Base-by-base conservation (phyloP, 768 basidiomycete species). In the Fibroporia radiculosa region DNA sequence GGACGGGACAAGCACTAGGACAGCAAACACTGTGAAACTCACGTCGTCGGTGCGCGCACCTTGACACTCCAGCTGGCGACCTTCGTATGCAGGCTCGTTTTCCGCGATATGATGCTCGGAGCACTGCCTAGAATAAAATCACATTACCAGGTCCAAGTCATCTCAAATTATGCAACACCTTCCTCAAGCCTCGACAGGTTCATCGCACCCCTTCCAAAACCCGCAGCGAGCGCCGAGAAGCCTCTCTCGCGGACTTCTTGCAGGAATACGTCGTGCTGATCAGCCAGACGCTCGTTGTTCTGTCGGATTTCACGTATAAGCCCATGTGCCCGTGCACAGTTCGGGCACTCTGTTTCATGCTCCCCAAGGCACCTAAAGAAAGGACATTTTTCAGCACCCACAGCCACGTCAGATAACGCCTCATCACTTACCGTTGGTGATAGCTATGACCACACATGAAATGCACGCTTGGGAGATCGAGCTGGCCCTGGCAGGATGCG, bases 381-480 rank as follows among this genome's bases (percentile, higher is more conserved):
- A n/a, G 22, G 42, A 33, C 4, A 41, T 18, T 27, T 18, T 13
- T 39, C 8, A 23, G 23, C 23, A 11, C 2, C 26, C 32, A 18
- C 40, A 24, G 27, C 26, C 16, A 35, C 29, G 18, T 27, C 26
- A 42, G 43, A 10, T 8, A 31, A n/a, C 10, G 29, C 8, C 10
- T 31, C 29, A 31, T 31, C 23, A 59, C 65, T 34, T 42, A 89
- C 90, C 93, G 74, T 60, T 95, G 91, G 61, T 99, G 96, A 67
- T 90, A 98, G 49, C 89, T 92, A 60, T 98, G 96, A 56, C 84
- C 82, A 64, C 95, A 99, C 95, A 98, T 96, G 59, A 97, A 98
- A 63, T 98, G 93, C 5, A 98, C 74, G 51, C 80, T 85, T 0
- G 96, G 95, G 8, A 97, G 76, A 60, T 97, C 93, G 48, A 98